A percentile compares a stretch with the other conserved stretches of the same genome.
Conservation (phyloP, 2,329 filamentous ascomycete species). For the Metarhizium sp. region DNA sequence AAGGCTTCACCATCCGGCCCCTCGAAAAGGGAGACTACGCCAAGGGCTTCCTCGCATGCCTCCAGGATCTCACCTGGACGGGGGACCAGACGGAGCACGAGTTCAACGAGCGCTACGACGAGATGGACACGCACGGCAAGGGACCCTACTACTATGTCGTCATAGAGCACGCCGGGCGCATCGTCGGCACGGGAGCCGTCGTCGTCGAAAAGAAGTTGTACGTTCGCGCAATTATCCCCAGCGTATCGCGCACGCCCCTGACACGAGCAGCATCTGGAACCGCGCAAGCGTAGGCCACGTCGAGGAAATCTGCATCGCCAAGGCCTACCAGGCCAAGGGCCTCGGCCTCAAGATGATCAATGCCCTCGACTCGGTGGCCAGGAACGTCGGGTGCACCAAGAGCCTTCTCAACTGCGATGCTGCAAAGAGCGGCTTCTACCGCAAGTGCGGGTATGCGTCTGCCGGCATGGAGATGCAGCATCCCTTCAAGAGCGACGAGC, state of each 20-base stretch:
- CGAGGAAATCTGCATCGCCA: slow-evolving; percentile 74
- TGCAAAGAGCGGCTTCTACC: slow-evolving; percentile 71
- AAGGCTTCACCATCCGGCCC: slow-evolving; percentile 62
- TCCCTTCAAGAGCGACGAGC: background rate
- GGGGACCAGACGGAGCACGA: slow-evolving; percentile 58
- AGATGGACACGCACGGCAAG: slow-evolving; percentile 28
- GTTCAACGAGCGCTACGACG: slow-evolving; percentile 61
- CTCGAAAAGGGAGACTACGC: slow-evolving; percentile 58
- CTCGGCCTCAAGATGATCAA: slow-evolving; percentile 68
- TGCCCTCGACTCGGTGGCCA: slow-evolving; percentile 63
- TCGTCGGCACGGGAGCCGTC: slow-evolving; percentile 68
- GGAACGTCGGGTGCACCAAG: slow-evolving; percentile 71
- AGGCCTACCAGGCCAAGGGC: slow-evolving; percentile 74
- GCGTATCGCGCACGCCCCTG: background rate
- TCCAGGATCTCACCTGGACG: slow-evolving; percentile 68
- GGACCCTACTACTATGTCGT: slow-evolving; percentile 62
- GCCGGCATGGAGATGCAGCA: slow-evolving; percentile 13
- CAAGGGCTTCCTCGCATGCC: slow-evolving; percentile 64
- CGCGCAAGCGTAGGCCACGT: slow-evolving; percentile 67
- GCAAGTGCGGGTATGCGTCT: slow-evolving; percentile 17
- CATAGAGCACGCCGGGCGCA: slow-evolving; percentile 50
- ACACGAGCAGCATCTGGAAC: slow-evolving; percentile 46
- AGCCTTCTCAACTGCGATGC: slow-evolving; percentile 72
- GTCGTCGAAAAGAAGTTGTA: slow-evolving; percentile 74
- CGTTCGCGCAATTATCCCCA: slow-evolving; percentile 11